A percentile compares a stretch with the other conserved stretches of the same genome.
phyloP scores from a whole-genome alignment of 2,329 filamentous ascomycete species.

The Xylariomycetidae sp. region DNA sequence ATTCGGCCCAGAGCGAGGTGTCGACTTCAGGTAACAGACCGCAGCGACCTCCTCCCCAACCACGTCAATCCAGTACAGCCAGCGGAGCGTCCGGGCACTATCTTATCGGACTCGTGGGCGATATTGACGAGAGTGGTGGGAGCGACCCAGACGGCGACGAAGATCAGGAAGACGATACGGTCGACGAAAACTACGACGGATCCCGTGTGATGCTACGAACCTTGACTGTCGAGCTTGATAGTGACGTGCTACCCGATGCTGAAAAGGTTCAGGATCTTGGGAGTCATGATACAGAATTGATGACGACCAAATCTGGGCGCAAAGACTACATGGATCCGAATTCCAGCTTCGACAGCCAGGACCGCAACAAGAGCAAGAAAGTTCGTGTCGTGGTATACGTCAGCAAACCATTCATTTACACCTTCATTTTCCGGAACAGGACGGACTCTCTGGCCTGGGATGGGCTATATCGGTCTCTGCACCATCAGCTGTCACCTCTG shows the following conservation, averaged over 20 bases:
- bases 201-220: conserved; percentile 59
- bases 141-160: conserved; percentile 31
- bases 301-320: conserved; percentile 8
- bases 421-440: conserved; percentile 61
- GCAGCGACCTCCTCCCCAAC: conserved; percentile 2
- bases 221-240: conserved; percentile 58
- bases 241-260: conserved; percentile 34
- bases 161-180: conserved; percentile 17
- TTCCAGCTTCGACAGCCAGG: conserved; percentile 37
- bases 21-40: conserved; percentile 6
- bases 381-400: conserved; percentile 68
- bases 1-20: conserved; percentile 4
- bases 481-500: conserved; percentile 54
- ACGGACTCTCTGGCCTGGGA: conserved; percentile 53
- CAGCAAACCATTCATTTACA: conserved; percentile 69
- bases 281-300: conserved; percentile 30
- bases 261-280: conserved; percentile 40
- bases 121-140: conserved; percentile 44
- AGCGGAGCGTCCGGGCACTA: conserved; percentile 40
- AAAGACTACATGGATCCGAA: conserved; percentile 14
- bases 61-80: conserved; percentile 1
- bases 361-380: conserved; percentile 48
- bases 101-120: conserved; percentile 62
- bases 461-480: conserved; percentile 52
- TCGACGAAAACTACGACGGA: conserved; percentile 34